phyloP scores from a whole-genome alignment of 148 eudicot genomes.

The Drosera capensis region DNA sequence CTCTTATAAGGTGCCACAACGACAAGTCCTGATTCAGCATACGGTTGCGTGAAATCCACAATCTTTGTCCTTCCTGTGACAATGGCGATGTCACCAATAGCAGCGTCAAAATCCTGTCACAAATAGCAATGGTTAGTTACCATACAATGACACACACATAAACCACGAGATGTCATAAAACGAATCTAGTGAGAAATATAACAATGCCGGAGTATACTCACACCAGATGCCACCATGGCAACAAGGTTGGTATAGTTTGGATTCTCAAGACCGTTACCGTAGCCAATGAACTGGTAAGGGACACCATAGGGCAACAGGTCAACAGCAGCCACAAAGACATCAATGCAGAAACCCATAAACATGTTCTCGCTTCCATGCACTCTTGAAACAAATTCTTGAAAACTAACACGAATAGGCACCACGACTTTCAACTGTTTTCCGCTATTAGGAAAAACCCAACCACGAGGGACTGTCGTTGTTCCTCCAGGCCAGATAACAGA shows the following conservation, averaged over 20 bases:
- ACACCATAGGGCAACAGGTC: constrained; percentile 28
- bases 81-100: constrained; percentile 59
- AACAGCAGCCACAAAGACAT: constrained; percentile 29
- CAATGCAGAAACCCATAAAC: constrained; percentile 30
- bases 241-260: constrained; percentile 30
- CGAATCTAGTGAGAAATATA: background rate
- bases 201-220: constrained; percentile 11
- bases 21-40: constrained; percentile 55
- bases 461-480: constrained; percentile 42
- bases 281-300: constrained; percentile 18
- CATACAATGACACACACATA: constrained; percentile 1
- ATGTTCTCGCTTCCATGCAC: constrained; percentile 12
- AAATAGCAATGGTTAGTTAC: background rate
- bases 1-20: constrained; percentile 48
- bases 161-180: background rate
- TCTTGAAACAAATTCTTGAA: constrained; percentile 17
- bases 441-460: constrained; percentile 65
- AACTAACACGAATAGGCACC: constrained; percentile 49
- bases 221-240: constrained; percentile 14
- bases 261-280: constrained; percentile 28
- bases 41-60: constrained; percentile 64
- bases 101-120: constrained; percentile 52
- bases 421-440: constrained; percentile 47
- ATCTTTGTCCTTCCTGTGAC: constrained; percentile 32
- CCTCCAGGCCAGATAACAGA: constrained; percentile 60